Conservation (phyloP, 2,329 filamentous ascomycete species). For the Xylariales sp. region DNA sequence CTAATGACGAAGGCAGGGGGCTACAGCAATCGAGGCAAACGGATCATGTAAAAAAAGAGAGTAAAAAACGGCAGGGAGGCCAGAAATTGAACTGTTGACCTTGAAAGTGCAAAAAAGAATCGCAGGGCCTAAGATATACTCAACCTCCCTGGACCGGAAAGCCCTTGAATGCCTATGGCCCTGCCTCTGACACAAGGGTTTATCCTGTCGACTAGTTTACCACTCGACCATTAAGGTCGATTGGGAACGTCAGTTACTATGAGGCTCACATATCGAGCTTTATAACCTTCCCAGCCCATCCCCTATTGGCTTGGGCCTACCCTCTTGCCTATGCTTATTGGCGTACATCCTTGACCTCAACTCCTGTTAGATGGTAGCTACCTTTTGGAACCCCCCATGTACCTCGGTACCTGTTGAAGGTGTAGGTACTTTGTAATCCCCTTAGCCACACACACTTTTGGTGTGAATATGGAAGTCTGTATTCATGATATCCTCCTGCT, state of each 20-base stretch:
- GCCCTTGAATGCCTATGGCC: slow-evolving; percentile 13
- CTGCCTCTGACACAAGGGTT: slow-evolving; percentile 20
- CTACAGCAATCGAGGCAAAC: too few species aligned
- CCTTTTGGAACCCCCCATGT: background rate
- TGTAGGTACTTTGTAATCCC: too few species aligned
- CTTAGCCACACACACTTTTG: too few species aligned
- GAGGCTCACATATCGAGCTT: slow-evolving; percentile 9
- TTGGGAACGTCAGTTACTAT: slow-evolving; percentile 19
- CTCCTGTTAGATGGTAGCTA: background rate
- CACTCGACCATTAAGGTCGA: slow-evolving; percentile 2
- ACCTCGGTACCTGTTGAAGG: background rate
- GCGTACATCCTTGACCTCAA: too few species aligned
- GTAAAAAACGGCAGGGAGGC: background rate
- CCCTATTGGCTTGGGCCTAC: background rate
- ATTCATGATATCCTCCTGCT: too few species aligned
- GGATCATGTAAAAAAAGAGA: background rate
- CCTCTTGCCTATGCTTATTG: background rate
- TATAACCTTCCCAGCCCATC: slow-evolving; percentile 12
- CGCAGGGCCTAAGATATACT: background rate
- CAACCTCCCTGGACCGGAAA: slow-evolving; percentile 15
- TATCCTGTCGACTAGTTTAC: slow-evolving; percentile 21
- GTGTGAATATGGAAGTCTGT: too few species aligned
- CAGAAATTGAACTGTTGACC: slow-evolving; percentile 3
- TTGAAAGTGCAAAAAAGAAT: slow-evolving; percentile 19
- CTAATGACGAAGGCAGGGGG: too few species aligned